phyloP scores from a whole-genome alignment of 2,329 filamentous ascomycete species.

The Cladosporium sp. region DNA sequence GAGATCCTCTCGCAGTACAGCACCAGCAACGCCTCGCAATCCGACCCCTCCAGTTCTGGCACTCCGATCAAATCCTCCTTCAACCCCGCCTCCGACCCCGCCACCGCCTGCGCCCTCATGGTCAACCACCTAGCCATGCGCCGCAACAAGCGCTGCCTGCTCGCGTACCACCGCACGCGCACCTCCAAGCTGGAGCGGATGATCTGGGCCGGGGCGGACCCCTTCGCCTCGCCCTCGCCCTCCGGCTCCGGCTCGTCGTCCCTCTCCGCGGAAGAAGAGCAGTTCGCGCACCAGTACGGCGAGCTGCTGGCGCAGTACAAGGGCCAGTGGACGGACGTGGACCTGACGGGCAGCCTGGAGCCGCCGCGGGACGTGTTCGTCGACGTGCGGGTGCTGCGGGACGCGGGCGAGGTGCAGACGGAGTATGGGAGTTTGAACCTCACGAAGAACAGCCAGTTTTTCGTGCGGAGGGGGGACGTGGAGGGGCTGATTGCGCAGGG shows the following conservation, averaged over 20 bases:
- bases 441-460: constrained; percentile 97
- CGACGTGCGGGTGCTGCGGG: constrained; percentile 89
- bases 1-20: constrained; percentile 75
- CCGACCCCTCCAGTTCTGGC: constrained; percentile 23
- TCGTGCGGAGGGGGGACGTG: constrained; percentile 91
- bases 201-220: constrained; percentile 83
- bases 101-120: constrained; percentile 78
- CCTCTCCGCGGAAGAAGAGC: constrained; percentile 90
- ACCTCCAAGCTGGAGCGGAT: constrained; percentile 89
- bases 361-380: constrained; percentile 95
- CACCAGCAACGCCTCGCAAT: constrained; percentile 29
- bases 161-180: constrained; percentile 87
- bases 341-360: constrained; percentile 87
- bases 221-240: constrained; percentile 54
- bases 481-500: constrained; percentile 90
- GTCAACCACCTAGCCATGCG: constrained; percentile 95
- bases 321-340: constrained; percentile 96
- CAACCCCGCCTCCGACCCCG: constrained; percentile 74
- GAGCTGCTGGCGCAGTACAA: constrained; percentile 95
- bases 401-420: constrained; percentile 97
- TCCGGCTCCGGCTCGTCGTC: constrained; percentile 23
- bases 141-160: constrained; percentile 87
- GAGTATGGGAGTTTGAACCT: constrained; percentile 98
- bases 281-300: constrained; percentile 87
- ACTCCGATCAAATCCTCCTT: constrained; percentile 60